Conservation (phyloP, 345 rosid species). For the Gossypium anomalum region DNA sequence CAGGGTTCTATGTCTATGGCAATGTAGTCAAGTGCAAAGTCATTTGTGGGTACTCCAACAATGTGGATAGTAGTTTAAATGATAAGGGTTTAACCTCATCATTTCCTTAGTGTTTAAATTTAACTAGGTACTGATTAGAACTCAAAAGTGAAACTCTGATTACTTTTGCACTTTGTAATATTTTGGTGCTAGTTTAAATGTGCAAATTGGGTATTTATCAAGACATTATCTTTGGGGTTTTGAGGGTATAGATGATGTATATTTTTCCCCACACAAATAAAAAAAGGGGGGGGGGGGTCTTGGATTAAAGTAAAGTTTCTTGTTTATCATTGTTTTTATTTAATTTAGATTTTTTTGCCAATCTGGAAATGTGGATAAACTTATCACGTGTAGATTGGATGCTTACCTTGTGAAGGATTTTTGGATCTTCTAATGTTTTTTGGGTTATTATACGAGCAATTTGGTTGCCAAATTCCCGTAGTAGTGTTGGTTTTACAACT, state of each 20-base stretch:
- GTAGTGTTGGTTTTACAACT: neutral
- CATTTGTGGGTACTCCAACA: conserved; percentile 58
- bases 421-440: conserved; percentile 18
- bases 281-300: neutral
- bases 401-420: conserved; percentile 23
- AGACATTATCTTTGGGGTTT: neutral
- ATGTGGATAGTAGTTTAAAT: conserved; percentile 14
- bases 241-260: neutral
- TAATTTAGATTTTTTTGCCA: neutral
- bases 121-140: neutral
- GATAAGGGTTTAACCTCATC: conserved; percentile 24
- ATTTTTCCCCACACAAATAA: neutral
- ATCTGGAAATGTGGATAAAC: conserved; percentile 20
- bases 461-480: neutral
- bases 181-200: no score
- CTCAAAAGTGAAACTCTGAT: no score
- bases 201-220: no score
- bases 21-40: conserved; percentile 88
- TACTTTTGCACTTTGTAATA: no score
- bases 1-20: conserved; percentile 83
- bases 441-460: neutral
- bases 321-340: conserved; percentile 15
- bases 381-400: conserved; percentile 22
- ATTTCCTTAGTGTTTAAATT: conserved; percentile 15
- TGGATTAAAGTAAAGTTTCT: conserved; percentile 28